Evolutionary conservation across 495 filamentous ascomycete species (phyloP), one percentile per base, ranked within the genome.

Genomic region (Penicillium pancosmium): DNA sequence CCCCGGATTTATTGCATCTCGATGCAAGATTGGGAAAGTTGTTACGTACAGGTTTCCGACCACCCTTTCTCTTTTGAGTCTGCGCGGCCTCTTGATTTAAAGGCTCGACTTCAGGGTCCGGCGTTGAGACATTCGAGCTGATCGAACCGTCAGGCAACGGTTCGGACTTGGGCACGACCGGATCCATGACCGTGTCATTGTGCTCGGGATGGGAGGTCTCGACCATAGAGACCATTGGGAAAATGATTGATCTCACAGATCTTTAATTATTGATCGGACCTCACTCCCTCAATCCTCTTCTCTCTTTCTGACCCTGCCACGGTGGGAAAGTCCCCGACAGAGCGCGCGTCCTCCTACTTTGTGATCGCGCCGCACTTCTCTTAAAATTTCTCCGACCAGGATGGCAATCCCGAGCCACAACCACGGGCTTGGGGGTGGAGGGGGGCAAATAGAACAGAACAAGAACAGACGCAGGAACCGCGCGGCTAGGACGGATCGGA

Each of bases 11-110:
- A 41, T 48, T 62, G 59, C 55, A 61, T 56, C 53, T 19, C 5
- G 44, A 49, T 38, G 41, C 44, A 54, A 31, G 34, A 40, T 40
- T 9, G 41, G 18, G 21, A 52, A 43, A 57, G 19, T 48, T 51
- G 59, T 65, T 59, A 86, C 90, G 70, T 86, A 98, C 94, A 67
- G 94, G 94, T 77, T 98, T 98, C 59, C 94, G 85, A 41, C 94
- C 94, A 69, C 94, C 94, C 78, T 98, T 98, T 66, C 95, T 85
- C 80, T 98, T 98, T 71, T 90, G 89, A 55, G 81, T 82, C 69
- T 83, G 82, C 51, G 80, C 76, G 35, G 78, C 69, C 64, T 88
- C 84, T 64, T 86, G 85, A 4, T 71, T 79, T 63, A 82, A 73
- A 21, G 76, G 72, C 58, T 82, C 84, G n/a, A 72, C 75, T 55